These are phyloP conservation scores for Penicillium brevicompactum DNA, from an alignment of 2,329 filamentous ascomycete species.

Conservation along the genomic window DNA sequence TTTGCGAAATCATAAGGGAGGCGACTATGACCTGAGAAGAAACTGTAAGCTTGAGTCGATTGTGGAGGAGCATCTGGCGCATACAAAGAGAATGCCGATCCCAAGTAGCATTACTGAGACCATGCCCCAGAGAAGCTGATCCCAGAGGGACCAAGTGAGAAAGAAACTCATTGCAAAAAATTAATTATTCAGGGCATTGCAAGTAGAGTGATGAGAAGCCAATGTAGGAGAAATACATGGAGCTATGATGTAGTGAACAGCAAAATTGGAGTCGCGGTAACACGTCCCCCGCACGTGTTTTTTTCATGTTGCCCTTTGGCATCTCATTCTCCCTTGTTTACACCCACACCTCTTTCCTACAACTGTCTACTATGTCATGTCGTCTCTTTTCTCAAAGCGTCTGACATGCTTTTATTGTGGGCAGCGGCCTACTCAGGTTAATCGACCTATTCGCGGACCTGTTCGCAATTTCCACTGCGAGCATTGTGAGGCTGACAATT, in stretches of 20 bases:
- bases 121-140: background rate
- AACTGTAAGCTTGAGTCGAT: conserved; percentile 10
- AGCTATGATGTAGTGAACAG: background rate
- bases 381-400: conserved; percentile 45
- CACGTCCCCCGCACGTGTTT: conserved; percentile 25
- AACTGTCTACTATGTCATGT: conserved; percentile 38
- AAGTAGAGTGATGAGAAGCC: background rate
- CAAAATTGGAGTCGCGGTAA: conserved; percentile 15
- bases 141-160: background rate
- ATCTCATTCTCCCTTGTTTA: conserved; percentile 15
- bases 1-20: conserved; percentile 34
- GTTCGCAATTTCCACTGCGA: conserved; percentile 71
- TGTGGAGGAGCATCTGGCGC: background rate
- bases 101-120: background rate
- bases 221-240: background rate
- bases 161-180: background rate
- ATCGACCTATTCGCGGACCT: conserved; percentile 58
- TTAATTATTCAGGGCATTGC: background rate
- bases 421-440: conserved; percentile 65
- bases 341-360: conserved; percentile 3
- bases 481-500: conserved; percentile 83
- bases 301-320: conserved; percentile 12
- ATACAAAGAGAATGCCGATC: background rate
- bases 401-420: conserved; percentile 85
- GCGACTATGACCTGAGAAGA: conserved; percentile 26